phyloP scores from a whole-genome alignment of 768 basidiomycete genomes.

The Pleurotus ostreatus region DNA sequence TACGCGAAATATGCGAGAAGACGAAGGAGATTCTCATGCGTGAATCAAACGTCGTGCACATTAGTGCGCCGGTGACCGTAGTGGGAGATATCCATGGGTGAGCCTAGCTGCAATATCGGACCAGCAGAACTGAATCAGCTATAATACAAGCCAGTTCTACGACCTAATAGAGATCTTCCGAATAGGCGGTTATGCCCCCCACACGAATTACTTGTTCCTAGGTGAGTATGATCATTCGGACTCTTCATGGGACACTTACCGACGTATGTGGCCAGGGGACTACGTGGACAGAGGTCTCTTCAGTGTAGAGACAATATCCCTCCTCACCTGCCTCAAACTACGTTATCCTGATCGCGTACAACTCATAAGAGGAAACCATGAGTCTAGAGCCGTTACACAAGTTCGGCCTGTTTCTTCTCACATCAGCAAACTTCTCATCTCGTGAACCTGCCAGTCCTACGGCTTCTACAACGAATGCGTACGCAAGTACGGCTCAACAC shows the following conservation, averaged over 20 bases:
- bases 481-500: constrained; percentile 92
- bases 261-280: constrained; percentile 60
- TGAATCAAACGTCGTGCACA: constrained; percentile 97
- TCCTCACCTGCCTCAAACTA: constrained; percentile 93
- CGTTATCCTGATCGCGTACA: constrained; percentile 96
- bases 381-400: constrained; percentile 96
- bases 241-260: background rate
- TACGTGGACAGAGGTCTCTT: constrained; percentile 98
- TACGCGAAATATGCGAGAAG: constrained; percentile 99
- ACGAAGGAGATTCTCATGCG: constrained; percentile 99
- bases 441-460: constrained; percentile 66
- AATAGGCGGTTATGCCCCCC: constrained; percentile 94
- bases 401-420: constrained; percentile 43
- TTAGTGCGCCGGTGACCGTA: constrained; percentile 94
- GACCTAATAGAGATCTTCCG: constrained; percentile 99
- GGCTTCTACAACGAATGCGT: constrained; percentile 99
- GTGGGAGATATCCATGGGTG: constrained; percentile 99
- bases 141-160: constrained; percentile 87
- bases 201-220: constrained; percentile 98
- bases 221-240: constrained; percentile 51
- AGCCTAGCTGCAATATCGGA: constrained; percentile 28
- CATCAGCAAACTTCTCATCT: constrained; percentile 10
- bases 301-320: constrained; percentile 97
- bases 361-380: constrained; percentile 96
- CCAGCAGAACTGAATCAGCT: constrained; percentile 24